phyloP scores from a whole-genome alignment of 2,329 filamentous ascomycete genomes.

The Nectriaceae sp. region DNA sequence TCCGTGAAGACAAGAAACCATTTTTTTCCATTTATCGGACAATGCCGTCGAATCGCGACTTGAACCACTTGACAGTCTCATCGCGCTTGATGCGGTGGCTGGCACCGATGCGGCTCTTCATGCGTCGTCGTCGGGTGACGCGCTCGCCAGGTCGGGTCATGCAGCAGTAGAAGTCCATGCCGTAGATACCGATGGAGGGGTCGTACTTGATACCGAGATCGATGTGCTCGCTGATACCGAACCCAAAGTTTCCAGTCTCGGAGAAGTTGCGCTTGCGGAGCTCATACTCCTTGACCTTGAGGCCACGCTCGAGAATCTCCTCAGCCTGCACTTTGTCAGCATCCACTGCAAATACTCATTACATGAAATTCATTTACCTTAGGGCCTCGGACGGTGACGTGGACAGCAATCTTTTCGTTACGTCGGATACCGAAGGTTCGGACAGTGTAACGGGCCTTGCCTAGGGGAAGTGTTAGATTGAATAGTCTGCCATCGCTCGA shows the following conservation, averaged over 20 bases:
- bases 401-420: constrained; percentile 99
- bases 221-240: constrained; percentile 99
- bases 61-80: constrained; percentile 98
- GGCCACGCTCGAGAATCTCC: constrained; percentile 99
- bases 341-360: constrained; percentile 1
- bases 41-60: constrained; percentile 92
- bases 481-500: constrained; percentile 13
- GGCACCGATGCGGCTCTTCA: constrained; percentile 82
- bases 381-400: constrained; percentile 98
- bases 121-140: constrained; percentile 91
- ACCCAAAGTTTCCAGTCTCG: constrained; percentile 99
- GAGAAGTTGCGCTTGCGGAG: constrained; percentile 99
- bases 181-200: constrained; percentile 96
- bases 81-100: constrained; percentile 90
- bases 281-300: constrained; percentile 99
- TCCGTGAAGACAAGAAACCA: constrained; percentile 36
- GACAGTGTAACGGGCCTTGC: constrained; percentile 99
- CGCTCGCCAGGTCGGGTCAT: constrained; percentile 99
- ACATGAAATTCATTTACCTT: constrained; percentile 46
- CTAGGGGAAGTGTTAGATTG: constrained; percentile 44
- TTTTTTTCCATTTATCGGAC: constrained; percentile 75
- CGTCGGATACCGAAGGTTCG: constrained; percentile 99
- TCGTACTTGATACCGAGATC: constrained; percentile 99
- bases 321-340: constrained; percentile 65
- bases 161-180: constrained; percentile 99